phyloP scores from a whole-genome alignment of 2,329 filamentous ascomycete species.

The Cyanodermella asteris region DNA sequence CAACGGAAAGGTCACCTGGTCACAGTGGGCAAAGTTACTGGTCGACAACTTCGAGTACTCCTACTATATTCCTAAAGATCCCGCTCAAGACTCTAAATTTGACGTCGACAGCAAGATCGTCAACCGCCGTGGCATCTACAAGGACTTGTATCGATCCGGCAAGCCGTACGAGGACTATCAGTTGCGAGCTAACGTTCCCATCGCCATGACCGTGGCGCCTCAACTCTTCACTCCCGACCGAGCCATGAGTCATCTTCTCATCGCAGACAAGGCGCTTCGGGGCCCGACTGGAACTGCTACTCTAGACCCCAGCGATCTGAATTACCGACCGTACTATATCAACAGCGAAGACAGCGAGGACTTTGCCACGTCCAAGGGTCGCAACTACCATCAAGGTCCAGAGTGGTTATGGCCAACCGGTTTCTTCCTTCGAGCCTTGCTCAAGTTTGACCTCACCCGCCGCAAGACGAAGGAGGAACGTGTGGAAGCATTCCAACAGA shows the following conservation, averaged over 20 bases:
- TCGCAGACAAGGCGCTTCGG: conserved; percentile 58
- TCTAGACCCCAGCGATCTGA: conserved; percentile 72
- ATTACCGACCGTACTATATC: conserved; percentile 86
- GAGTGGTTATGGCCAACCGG: conserved; percentile 98
- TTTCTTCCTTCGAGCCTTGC: conserved; percentile 76
- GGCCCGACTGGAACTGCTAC: conserved; percentile 92
- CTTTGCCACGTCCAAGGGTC: conserved; percentile 78
- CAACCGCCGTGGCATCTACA: conserved; percentile 92
- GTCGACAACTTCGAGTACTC: conserved; percentile 75
- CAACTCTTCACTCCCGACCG: conserved; percentile 62
- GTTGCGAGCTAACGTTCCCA: conserved; percentile 77
- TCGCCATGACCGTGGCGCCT: conserved; percentile 85
- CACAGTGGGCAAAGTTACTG: conserved; percentile 59
- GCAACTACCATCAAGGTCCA: conserved; percentile 95
- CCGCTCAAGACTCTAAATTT: conserved; percentile 51
- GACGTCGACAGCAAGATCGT: conserved; percentile 60
- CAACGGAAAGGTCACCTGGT: conserved; percentile 39
- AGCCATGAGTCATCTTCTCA: conserved; percentile 55
- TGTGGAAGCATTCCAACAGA: conserved; percentile 83
- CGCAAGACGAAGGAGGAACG: conserved; percentile 44
- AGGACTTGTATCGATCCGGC: conserved; percentile 80
- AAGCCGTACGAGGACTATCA: conserved; percentile 98
- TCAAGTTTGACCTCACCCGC: conserved; percentile 70
- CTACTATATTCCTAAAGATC: conserved; percentile 59
- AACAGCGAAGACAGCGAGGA: conserved; percentile 85